Evolutionary conservation across 495 filamentous ascomycete species (phyloP).

Genomic region (Chlorociboria aeruginascens): DNA sequence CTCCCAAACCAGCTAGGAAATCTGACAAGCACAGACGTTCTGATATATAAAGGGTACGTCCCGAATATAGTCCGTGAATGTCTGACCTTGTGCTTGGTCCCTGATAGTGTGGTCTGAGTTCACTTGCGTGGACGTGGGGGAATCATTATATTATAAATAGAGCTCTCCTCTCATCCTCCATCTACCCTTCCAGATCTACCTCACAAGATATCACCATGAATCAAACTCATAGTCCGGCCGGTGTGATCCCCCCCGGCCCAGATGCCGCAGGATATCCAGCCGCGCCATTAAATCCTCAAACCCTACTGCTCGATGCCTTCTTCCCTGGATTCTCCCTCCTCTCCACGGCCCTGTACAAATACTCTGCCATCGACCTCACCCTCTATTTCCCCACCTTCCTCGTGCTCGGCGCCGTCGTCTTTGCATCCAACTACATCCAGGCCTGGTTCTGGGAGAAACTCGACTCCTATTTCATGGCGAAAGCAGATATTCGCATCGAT

Average conservation of each 20-base stretch:
- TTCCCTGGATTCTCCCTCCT: conserved; percentile 19
- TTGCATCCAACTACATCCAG: conserved; percentile 38
- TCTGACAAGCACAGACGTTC: too few relatives aligned
- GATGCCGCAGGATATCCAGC: neutral
- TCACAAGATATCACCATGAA: too few relatives aligned
- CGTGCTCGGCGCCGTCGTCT: conserved; percentile 33
- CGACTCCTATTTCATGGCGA: conserved; percentile 36
- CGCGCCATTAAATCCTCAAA: conserved; percentile 6
- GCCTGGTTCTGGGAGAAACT: conserved; percentile 31
- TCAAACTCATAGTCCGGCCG: too few relatives aligned
- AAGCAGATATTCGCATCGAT: conserved; percentile 51
- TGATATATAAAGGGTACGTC: too few relatives aligned
- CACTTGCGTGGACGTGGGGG: too few relatives aligned
- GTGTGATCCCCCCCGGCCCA: neutral
- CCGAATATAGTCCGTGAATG: too few relatives aligned
- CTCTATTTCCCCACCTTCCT: conserved; percentile 55
- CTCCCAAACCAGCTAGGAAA: too few relatives aligned
- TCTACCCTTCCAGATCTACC: too few relatives aligned
- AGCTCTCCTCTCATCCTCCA: too few relatives aligned
- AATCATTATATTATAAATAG: too few relatives aligned
- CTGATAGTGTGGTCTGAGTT: too few relatives aligned
- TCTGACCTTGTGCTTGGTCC: too few relatives aligned
- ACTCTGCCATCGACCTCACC: conserved; percentile 58
- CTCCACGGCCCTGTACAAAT: conserved; percentile 41
- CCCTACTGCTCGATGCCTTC: conserved; percentile 15